phyloP scores from a whole-genome alignment of 768 basidiomycete species.

The Hericium coralloides region DNA sequence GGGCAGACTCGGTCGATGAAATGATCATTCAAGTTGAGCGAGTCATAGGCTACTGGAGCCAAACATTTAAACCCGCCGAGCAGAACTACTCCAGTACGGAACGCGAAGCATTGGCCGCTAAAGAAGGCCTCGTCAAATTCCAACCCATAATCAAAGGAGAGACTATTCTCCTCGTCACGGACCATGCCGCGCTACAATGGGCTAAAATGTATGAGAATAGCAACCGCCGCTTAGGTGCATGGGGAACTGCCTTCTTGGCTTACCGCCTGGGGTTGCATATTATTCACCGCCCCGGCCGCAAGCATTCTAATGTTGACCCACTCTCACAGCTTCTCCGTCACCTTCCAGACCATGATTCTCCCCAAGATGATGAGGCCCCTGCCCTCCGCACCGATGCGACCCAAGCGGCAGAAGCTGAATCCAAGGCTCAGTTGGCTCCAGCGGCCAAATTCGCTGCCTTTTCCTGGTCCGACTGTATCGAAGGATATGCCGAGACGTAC shows the following conservation, averaged over 20 bases:
- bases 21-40: constrained; percentile 14
- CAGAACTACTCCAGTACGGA: constrained; percentile 30
- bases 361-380: neutral
- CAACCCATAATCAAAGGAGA: constrained; percentile 30
- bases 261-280: constrained; percentile 21
- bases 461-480: neutral
- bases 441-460: neutral
- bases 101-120: constrained; percentile 28
- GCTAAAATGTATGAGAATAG: constrained; percentile 16
- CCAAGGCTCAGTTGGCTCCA: neutral
- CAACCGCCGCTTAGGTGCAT: constrained; percentile 19
- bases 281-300: constrained; percentile 23
- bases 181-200: constrained; percentile 20
- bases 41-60: constrained; percentile 16
- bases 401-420: neutral
- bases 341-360: neutral
- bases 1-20: constrained; percentile 10
- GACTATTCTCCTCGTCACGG: constrained; percentile 17
- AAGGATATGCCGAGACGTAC: neutral
- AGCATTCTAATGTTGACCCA: constrained; percentile 26
- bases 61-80: constrained; percentile 10
- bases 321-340: constrained; percentile 12
- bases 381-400: neutral
- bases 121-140: constrained; percentile 30
- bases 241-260: constrained; percentile 25